Base-by-base conservation (phyloP, 2,329 filamentous ascomycete genomes). In the Xylaria sp. region DNA sequence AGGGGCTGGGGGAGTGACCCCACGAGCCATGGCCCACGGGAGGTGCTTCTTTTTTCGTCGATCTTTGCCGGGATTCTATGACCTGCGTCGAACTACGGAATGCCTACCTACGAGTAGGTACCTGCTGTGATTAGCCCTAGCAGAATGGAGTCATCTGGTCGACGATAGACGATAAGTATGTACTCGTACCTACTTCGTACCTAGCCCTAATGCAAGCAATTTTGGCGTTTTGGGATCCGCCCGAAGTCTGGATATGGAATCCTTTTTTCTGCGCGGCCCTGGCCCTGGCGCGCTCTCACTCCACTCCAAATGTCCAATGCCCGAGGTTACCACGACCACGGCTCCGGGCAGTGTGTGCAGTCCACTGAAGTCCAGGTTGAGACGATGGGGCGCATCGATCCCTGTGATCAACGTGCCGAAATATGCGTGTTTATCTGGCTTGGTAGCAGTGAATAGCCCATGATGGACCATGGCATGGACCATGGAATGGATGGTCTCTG, bases 311-410 rank as follows among this genome's bases (percentile, higher is more conserved):
- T 16, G 16, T 9, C 9, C 11, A 46, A 46, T 46, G 42, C 13
- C 49, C 49, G 9, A 37, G 23, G 11, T 59, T 63, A 55, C 62
- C 62, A 62, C 55, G 50, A 46, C 62, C 59, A 63, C 59, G 62
- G 62, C 30, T 56, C 62, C 13, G 62, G 62, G 61, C 61, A 61
- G 53, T 60, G 55, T 53, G 52, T 57, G 58, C 60, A 60, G 58
- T 30, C 49, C 19, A 34, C 55, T 53, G 60, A 35, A 30, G 23
- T 30, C 23, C 23, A 30, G 42, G 44, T 47, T 47, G 44, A 42
- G 37, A 42, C 37, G 8, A 42, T 42, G 37, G 3, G 37, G 37
- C 37, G 37, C 37, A 42, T 18, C 44, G 13, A 49, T 53, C 55
- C 58, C 54, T 59, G 60, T 60, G 60, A 54, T 58, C 30, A 42